phyloP scores from a whole-genome alignment of 1,139 yeast genomes.

The Spathaspora sp. region DNA sequence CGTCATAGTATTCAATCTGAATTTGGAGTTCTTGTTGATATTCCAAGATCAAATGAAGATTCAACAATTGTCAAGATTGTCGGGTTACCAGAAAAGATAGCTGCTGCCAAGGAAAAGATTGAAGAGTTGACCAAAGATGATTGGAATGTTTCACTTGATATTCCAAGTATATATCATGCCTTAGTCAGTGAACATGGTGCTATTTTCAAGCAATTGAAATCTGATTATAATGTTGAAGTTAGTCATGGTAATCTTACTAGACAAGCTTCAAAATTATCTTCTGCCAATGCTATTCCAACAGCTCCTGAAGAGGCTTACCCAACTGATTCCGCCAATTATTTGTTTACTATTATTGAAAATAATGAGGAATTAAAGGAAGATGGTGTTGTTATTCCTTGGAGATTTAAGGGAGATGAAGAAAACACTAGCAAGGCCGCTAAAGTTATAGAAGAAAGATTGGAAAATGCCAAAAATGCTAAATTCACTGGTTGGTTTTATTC shows the following conservation, averaged over 20 bases:
- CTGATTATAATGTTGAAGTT: constrained; percentile 58
- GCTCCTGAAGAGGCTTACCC: constrained; percentile 54
- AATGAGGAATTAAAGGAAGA: constrained; percentile 21
- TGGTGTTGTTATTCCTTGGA: constrained; percentile 53
- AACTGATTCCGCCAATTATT: constrained; percentile 22
- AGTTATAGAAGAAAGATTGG: constrained; percentile 34
- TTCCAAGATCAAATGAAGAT: constrained; percentile 63
- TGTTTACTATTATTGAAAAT: constrained; percentile 46
- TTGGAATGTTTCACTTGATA: constrained; percentile 47
- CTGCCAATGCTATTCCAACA: constrained; percentile 38
- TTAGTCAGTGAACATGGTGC: constrained; percentile 71
- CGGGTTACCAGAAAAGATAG: constrained; percentile 66
- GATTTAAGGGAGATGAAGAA: constrained; percentile 52
- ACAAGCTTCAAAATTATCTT: constrained; percentile 52
- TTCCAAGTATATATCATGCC: constrained; percentile 60
- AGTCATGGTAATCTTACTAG: constrained; percentile 57
- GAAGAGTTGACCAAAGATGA: constrained; percentile 54
- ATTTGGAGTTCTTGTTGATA: constrained; percentile 58
- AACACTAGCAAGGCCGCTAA: constrained; percentile 39
- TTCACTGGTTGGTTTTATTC: constrained; percentile 41
- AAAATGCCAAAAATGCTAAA: constrained; percentile 32
- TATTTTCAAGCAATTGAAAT: constrained; percentile 55
- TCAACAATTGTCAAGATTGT: constrained; percentile 46
- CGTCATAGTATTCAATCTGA: constrained; percentile 75
- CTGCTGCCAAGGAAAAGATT: constrained; percentile 52